These are phyloP conservation scores for Murraya koenigii DNA, from an alignment of 345 rosid genomes.

Conservation along the genomic window DNA sequence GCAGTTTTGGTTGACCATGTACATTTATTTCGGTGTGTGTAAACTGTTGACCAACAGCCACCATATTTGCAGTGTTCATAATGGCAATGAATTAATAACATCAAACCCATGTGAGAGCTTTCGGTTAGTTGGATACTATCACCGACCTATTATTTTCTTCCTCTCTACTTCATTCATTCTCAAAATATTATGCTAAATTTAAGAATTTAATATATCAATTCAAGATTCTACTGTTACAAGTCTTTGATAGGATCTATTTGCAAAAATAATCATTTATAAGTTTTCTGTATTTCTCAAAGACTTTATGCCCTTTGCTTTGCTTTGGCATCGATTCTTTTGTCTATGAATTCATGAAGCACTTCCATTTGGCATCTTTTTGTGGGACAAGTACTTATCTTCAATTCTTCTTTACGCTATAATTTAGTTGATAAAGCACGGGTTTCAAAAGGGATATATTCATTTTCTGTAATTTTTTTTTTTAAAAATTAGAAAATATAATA, in stretches of 20 bases:
- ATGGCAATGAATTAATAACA: neutral
- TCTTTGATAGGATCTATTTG: neutral
- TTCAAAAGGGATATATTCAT: too few relatives aligned
- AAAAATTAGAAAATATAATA: too few relatives aligned
- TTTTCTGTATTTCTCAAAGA: neutral
- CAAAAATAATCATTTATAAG: neutral
- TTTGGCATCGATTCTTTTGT: constrained; percentile 7
- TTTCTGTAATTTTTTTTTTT: too few relatives aligned
- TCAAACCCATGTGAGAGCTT: constrained; percentile 8
- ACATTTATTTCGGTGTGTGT: neutral
- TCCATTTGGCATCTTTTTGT: neutral
- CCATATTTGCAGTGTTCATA: neutral
- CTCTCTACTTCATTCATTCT: too few relatives aligned
- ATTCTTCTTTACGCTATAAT: neutral
- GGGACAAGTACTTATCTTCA: neutral
- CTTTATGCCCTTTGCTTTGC: neutral
- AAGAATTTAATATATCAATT: too few relatives aligned
- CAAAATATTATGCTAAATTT: too few relatives aligned
- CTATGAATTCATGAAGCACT: neutral
- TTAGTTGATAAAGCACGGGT: neutral
- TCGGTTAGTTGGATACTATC: neutral
- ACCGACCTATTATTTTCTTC: neutral
- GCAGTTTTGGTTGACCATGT: neutral
- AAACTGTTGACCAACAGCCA: neutral
- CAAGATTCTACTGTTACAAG: neutral